Conservation (phyloP, 495 filamentous ascomycete species). For the Hyaloscypha hepaticicola region DNA sequence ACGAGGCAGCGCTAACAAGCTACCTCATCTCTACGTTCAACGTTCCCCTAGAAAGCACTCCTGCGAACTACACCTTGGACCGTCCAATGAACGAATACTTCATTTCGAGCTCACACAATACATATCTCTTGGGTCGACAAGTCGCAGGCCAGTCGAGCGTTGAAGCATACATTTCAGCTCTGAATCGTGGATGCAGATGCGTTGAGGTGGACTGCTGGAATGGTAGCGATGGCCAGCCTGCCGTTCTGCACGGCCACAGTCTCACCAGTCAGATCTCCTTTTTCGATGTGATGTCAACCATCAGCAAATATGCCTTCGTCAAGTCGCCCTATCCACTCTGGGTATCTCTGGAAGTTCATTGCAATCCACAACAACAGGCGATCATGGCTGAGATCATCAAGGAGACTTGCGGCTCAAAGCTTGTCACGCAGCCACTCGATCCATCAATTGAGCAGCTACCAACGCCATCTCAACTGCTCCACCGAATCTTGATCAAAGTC, state of each 20-base stretch:
- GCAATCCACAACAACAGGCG: constrained; percentile 75
- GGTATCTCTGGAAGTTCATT: constrained; percentile 94
- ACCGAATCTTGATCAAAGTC: constrained; percentile 89
- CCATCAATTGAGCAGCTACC: constrained; percentile 66
- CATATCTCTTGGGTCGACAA: constrained; percentile 89
- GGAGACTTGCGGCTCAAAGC: constrained; percentile 71
- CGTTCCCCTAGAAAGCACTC: constrained; percentile 54
- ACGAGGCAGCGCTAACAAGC: constrained; percentile 67
- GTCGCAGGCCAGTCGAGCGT: constrained; percentile 85
- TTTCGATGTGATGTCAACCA: constrained; percentile 83
- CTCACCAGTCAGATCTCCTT: constrained; percentile 85
- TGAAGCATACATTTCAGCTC: constrained; percentile 89
- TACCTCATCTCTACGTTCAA: constrained; percentile 78
- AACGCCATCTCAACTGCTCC: constrained; percentile 78
- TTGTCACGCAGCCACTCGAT: constrained; percentile 72
- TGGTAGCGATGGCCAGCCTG: constrained; percentile 72
- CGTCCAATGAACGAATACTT: constrained; percentile 95
- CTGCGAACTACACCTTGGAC: constrained; percentile 61
- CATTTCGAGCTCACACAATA: constrained; percentile 98
- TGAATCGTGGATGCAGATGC: constrained; percentile 87
- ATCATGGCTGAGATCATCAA: constrained; percentile 91
- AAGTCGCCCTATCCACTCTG: constrained; percentile 82
- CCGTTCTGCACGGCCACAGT: constrained; percentile 88
- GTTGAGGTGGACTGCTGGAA: constrained; percentile 99
- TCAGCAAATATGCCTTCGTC: constrained; percentile 88